phyloP scores from a whole-genome alignment of 805 yeast genomes.

The Candida golubevii region DNA sequence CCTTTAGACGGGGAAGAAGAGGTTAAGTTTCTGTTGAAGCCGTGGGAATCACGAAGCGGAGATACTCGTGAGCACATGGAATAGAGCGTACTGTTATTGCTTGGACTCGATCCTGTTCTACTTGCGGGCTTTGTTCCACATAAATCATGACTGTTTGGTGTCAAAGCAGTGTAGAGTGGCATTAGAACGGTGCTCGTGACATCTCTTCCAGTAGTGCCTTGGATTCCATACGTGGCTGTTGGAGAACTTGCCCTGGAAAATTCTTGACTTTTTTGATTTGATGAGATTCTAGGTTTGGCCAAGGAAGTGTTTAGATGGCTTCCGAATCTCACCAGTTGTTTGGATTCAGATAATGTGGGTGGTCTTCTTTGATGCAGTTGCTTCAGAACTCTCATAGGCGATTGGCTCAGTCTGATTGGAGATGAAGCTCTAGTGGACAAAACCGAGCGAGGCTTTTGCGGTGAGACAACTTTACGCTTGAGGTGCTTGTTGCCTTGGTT shows the following conservation, averaged over 20 bases:
- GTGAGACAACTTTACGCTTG: conserved; percentile 8
- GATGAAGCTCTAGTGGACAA: conserved; percentile 9
- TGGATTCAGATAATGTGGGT: not conserved
- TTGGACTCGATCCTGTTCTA: not conserved
- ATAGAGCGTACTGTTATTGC: conserved; percentile 13
- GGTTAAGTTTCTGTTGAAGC: not conserved
- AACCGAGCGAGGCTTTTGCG: conserved; percentile 2
- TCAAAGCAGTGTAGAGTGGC: conserved; percentile 6
- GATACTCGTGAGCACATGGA: conserved; percentile 17
- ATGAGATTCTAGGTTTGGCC: conserved; percentile 1
- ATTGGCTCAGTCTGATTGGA: conserved; percentile 6
- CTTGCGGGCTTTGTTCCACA: not conserved
- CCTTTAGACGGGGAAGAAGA: not conserved
- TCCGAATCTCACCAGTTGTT: not conserved
- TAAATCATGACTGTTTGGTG: not conserved
- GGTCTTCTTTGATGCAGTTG: not conserved
- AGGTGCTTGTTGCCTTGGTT: conserved; percentile 5
- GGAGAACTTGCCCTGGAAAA: no score
- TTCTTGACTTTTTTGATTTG: not conserved
- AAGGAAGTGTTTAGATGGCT: not conserved
- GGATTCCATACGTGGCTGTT: no score
- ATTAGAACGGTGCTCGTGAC: not conserved
- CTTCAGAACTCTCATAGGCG: conserved; percentile 13
- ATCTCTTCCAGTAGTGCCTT: no score
- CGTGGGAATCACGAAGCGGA: conserved; percentile 8